Conservation (phyloP, 2,329 filamentous ascomycete genomes). For the Aureobasidium lini region DNA sequence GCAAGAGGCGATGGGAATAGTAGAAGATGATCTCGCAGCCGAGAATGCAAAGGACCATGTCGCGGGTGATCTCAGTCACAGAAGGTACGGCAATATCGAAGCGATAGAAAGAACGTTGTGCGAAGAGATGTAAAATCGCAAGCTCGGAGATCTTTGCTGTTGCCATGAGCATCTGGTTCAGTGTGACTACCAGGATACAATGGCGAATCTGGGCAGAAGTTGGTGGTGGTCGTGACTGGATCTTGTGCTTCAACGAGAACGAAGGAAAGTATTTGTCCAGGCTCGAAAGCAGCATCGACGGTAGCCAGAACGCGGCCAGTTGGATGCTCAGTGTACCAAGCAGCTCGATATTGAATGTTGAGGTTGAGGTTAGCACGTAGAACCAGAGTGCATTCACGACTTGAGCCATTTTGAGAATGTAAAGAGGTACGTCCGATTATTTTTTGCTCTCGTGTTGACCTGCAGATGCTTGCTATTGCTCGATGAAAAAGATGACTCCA, state of each 20-base stretch:
- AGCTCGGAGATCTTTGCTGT: background rate
- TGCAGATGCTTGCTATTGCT: background rate
- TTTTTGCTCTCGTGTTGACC: too few relatives aligned
- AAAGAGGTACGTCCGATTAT: too few relatives aligned
- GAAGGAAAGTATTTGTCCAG: background rate
- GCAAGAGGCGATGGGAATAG: constrained; percentile 12
- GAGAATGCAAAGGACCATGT: background rate
- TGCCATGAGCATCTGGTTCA: background rate
- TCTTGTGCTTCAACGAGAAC: constrained; percentile 9
- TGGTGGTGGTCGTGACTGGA: background rate
- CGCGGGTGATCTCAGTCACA: background rate
- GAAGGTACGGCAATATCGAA: background rate
- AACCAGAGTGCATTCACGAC: background rate
- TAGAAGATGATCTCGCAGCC: constrained; percentile 13
- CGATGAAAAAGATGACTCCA: background rate
- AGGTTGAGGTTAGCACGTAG: background rate
- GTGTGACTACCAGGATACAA: background rate
- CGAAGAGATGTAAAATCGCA: background rate
- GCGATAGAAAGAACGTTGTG: background rate
- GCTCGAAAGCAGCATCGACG: background rate
- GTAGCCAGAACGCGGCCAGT: constrained; percentile 9
- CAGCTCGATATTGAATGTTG: background rate
- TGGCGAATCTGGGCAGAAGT: background rate
- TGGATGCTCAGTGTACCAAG: background rate
- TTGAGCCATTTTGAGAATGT: background rate